phyloP scores from a whole-genome alignment of 768 basidiomycete genomes.

The Pleurotus eryngii region DNA sequence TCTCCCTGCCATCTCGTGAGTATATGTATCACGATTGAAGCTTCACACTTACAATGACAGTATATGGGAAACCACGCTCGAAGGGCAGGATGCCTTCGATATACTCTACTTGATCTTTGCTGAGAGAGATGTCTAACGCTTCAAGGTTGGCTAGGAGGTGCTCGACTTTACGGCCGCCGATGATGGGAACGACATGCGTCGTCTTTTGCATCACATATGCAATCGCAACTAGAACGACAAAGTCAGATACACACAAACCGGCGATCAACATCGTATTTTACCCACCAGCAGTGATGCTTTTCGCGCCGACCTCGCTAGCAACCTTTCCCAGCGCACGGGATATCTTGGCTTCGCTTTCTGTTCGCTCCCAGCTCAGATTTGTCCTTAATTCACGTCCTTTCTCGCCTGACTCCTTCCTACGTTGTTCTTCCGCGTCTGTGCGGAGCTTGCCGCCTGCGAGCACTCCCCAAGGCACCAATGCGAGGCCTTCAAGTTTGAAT shows the following conservation, averaged over 20 bases:
- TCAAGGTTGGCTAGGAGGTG: slow-evolving; percentile 47
- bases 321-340: slow-evolving; percentile 46
- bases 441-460: slow-evolving; percentile 43
- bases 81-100: slow-evolving; percentile 41
- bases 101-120: slow-evolving; percentile 37
- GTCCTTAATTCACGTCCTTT: slow-evolving; percentile 31
- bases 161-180: slow-evolving; percentile 48
- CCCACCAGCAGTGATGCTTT: slow-evolving; percentile 44
- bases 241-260: background rate
- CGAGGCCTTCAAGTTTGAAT: slow-evolving; percentile 30
- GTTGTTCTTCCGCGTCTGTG: slow-evolving; percentile 44
- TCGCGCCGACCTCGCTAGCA: slow-evolving; percentile 45
- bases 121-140: slow-evolving; percentile 41
- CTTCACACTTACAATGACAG: slow-evolving; percentile 22
- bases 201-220: slow-evolving; percentile 53
- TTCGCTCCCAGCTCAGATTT: slow-evolving; percentile 40
- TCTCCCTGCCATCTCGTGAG: slow-evolving; percentile 16
- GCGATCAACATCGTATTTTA: slow-evolving; percentile 1
- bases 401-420: slow-evolving; percentile 27
- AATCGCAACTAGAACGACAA: slow-evolving; percentile 35
- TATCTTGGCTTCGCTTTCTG: slow-evolving; percentile 38
- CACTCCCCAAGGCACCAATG: slow-evolving; percentile 31
- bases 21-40: no score
- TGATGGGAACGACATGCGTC: slow-evolving; percentile 47
- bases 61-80: slow-evolving; percentile 42